These are phyloP conservation scores for Cordyceps tenuipes DNA, from an alignment of 2,329 filamentous ascomycete genomes.

Conservation along the genomic window DNA sequence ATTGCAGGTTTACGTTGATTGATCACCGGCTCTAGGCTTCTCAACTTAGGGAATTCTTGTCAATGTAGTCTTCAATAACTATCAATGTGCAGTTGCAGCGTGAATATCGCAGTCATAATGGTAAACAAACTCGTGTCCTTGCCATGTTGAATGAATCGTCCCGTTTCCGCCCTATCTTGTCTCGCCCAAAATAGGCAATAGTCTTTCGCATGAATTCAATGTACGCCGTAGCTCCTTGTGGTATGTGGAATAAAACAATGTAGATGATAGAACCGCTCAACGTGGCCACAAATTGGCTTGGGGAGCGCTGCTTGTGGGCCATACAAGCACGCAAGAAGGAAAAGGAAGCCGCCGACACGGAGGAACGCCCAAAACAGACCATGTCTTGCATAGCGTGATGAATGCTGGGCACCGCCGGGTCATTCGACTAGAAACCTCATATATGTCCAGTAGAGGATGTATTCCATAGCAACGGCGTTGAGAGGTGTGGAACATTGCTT, in stretches of 20 bases:
- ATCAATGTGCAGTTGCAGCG: neutral
- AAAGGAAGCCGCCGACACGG: neutral
- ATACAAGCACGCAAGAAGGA: neutral
- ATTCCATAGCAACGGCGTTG: neutral
- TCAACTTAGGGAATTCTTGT: too few relatives aligned
- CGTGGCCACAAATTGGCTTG: neutral
- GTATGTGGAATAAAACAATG: neutral
- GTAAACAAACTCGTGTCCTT: neutral
- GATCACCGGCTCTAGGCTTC: too few relatives aligned
- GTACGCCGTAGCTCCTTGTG: conserved; percentile 4
- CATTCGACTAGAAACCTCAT: neutral
- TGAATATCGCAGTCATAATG: neutral
- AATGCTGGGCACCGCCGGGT: neutral
- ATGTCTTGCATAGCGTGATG: neutral
- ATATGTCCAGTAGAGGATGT: neutral
- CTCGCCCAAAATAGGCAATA: neutral
- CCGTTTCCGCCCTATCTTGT: neutral
- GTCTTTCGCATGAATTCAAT: neutral
- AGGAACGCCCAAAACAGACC: neutral
- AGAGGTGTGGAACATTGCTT: neutral
- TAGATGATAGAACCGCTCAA: neutral
- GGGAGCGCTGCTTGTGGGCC: neutral
- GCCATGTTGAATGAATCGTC: conserved; percentile 1
- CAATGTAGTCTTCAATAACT: neutral
- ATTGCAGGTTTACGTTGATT: too few relatives aligned